Base-by-base conservation (phyloP, 768 basidiomycete species). In the Suillus bovinus region DNA sequence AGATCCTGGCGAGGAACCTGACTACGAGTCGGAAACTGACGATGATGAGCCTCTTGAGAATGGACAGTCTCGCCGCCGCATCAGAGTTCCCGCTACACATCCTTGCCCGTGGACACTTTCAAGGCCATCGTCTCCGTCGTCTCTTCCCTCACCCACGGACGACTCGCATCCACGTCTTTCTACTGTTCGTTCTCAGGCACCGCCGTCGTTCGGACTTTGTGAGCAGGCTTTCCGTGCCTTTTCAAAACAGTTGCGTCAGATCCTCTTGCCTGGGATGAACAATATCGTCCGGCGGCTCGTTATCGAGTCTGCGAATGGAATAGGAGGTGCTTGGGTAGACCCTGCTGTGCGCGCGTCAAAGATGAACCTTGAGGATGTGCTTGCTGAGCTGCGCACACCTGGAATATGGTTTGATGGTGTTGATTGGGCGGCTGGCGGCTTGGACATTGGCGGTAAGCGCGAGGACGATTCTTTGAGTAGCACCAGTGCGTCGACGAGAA, bases 381-480 rank as follows among this genome's bases (percentile, higher is more conserved):
- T 88, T 33, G 71, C 67, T 42, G 80, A 82, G 53, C 63, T 93
- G 61, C 77, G 86, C 44, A 82, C 86, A 39, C 79, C 78, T 31
- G 84, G 82, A 0, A 76, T 86, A 2, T 92, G 90, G 90, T 88
- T 84, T 61, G 86, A 90, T 58, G 89, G 89, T 0, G 79, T 88
- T 3, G 87, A 91, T 69, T 90, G 89, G 87, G 61, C 69, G 22
- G 67, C 71, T 42, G 74, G 67, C 29, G 69, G 67, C 2, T 57
- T 67, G 31, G 54, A 55, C 17, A 36, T 55, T 3, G 68, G 70
- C 50, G 61, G 65, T 27, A 71, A 65, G 22, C 49, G 82, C 46
- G 83, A 84, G 53, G 82, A 82, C 60, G 82, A 84, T 63, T 78
- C 84, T 3, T 78, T 76, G 31, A 80, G 81, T 60, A 76, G 67